Evolutionary conservation across 192 early-diverging fungal species (phyloP).

Genomic region (Backusella tuberculispora): DNA sequence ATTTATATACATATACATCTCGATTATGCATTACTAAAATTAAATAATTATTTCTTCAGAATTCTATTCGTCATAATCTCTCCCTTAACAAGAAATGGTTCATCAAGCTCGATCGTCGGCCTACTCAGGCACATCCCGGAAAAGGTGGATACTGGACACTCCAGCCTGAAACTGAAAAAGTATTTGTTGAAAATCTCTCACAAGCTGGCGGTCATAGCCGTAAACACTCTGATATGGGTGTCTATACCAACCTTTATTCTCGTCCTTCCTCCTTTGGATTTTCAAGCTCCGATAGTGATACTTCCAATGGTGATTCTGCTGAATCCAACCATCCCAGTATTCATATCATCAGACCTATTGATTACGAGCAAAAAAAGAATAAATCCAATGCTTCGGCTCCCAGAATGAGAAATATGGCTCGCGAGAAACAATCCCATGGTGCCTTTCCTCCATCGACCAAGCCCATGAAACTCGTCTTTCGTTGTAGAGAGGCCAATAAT

Average conservation of each 20-base stretch:
- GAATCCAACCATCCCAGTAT: neutral
- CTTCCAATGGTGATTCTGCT: neutral
- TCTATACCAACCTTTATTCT: neutral
- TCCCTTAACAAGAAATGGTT: slow-evolving; percentile 80
- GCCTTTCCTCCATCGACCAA: neutral
- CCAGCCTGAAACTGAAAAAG: slow-evolving; percentile 24
- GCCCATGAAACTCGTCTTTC: neutral
- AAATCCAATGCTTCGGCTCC: slow-evolving; percentile 5
- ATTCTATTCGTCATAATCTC: slow-evolving; percentile 89
- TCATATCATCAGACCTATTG: slow-evolving; percentile 7
- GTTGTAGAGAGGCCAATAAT: neutral
- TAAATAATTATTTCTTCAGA: slow-evolving; percentile 46
- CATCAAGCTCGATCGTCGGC: slow-evolving; percentile 66
- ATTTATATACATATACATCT: neutral
- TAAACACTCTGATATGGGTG: slow-evolving; percentile 32
- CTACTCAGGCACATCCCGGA: slow-evolving; percentile 64
- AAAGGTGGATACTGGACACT: slow-evolving; percentile 74
- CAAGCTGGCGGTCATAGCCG: slow-evolving; percentile 34
- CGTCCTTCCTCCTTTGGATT: neutral
- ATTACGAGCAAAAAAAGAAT: slow-evolving; percentile 8
- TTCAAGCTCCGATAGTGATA: neutral
- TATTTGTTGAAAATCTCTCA: slow-evolving; percentile 39
- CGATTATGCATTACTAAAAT: neutral
- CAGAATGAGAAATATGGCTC: slow-evolving; percentile 9
- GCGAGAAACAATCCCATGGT: neutral